Evolutionary conservation across 352 stramenopile genomes (phyloP).

Genomic region (Sclerospora graminicola): DNA sequence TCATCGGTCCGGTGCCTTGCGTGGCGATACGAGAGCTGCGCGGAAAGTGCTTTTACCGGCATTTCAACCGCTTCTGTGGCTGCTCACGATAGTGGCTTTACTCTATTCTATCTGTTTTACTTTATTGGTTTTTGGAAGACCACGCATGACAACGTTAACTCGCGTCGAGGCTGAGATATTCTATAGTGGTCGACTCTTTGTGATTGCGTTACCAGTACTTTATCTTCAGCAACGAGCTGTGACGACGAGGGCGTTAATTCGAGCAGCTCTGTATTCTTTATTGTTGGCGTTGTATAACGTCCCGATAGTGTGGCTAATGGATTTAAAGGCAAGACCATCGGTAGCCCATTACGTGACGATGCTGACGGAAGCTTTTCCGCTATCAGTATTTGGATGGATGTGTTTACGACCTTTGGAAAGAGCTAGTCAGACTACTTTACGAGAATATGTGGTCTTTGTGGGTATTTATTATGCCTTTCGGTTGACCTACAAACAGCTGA

Average conservation of each 20-base stretch:
- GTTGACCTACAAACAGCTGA: constrained; percentile 31
- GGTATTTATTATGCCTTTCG: constrained; percentile 30
- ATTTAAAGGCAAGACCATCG: background rate
- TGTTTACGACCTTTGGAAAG: constrained; percentile 31
- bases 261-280: constrained; percentile 30
- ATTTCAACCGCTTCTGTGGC: constrained; percentile 59
- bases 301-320: constrained; percentile 32
- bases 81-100: constrained; percentile 26
- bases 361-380: constrained; percentile 22
- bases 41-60: constrained; percentile 55
- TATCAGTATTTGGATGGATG: constrained; percentile 36
- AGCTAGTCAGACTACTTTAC: constrained; percentile 35
- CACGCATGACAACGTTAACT: constrained; percentile 1
- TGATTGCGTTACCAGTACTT: constrained; percentile 50
- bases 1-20: constrained; percentile 37
- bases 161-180: constrained; percentile 27
- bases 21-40: constrained; percentile 38
- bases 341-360: constrained; percentile 29
- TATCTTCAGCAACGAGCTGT: constrained; percentile 58
- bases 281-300: constrained; percentile 46
- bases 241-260: constrained; percentile 32
- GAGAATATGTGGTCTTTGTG: constrained; percentile 50
- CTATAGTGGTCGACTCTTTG: constrained; percentile 48
- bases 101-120: constrained; percentile 23
- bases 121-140: constrained; percentile 9